Evolutionary conservation across 495 filamentous ascomycete genomes (phyloP).

Genomic region (Xylaria curta): DNA sequence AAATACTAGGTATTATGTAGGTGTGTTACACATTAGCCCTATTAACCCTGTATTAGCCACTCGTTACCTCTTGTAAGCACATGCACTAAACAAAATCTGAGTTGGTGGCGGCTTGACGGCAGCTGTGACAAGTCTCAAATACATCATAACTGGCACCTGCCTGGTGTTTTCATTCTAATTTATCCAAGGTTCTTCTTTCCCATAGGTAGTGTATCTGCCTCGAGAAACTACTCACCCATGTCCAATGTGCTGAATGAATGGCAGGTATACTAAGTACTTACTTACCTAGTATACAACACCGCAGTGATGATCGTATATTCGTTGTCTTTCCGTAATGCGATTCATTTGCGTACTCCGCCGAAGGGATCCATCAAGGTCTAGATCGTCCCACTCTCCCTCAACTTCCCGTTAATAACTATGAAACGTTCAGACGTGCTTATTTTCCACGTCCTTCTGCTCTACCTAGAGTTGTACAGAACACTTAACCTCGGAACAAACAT

Average conservation of each 20-base stretch:
- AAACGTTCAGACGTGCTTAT: conserved; percentile 11
- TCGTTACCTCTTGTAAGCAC: conserved; percentile 4
- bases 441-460: neutral
- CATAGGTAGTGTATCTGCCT: neutral
- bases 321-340: conserved; percentile 11
- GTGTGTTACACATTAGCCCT: neutral
- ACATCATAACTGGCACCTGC: neutral
- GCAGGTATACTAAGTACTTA: neutral
- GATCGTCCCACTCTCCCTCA: neutral
- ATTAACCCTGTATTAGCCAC: neutral
- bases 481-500: neutral
- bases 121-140: conserved; percentile 2
- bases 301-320: neutral
- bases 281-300: neutral
- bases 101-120: conserved; percentile 3
- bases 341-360: conserved; percentile 4
- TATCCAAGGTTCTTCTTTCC: neutral
- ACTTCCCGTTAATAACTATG: conserved; percentile 13
- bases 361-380: conserved; percentile 2
- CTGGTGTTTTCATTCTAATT: neutral
- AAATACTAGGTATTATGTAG: neutral
- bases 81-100: conserved; percentile 10
- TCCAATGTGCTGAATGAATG: neutral
- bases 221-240: neutral
- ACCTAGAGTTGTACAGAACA: neutral